phyloP scores from a whole-genome alignment of 2,329 filamentous ascomycete species.

The Aspergillus hortae region DNA sequence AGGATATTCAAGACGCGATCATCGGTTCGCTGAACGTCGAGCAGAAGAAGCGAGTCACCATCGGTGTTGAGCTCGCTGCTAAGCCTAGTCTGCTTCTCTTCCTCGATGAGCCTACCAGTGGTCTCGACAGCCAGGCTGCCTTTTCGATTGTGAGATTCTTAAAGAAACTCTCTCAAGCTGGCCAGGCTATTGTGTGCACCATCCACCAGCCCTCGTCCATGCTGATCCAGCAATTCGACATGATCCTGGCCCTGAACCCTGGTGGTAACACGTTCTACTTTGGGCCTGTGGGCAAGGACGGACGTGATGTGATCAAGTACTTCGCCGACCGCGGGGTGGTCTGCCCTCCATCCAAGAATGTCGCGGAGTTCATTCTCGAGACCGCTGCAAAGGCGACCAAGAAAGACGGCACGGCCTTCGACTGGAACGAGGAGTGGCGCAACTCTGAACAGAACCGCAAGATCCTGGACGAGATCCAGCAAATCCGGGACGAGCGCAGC shows the following conservation, averaged over 20 bases:
- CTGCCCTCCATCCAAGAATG: slow-evolving; percentile 64
- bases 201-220: slow-evolving; percentile 70
- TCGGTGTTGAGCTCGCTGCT: slow-evolving; percentile 69
- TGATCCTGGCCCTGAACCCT: slow-evolving; percentile 66
- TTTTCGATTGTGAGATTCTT: slow-evolving; percentile 66
- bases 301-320: slow-evolving; percentile 62
- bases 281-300: slow-evolving; percentile 66
- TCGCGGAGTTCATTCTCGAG: slow-evolving; percentile 65
- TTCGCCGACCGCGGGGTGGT: slow-evolving; percentile 63
- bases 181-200: slow-evolving; percentile 70
- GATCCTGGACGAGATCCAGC: slow-evolving; percentile 63
- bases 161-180: slow-evolving; percentile 63
- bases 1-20: slow-evolving; percentile 65
- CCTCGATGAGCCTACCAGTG: slow-evolving; percentile 69
- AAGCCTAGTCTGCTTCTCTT: slow-evolving; percentile 66
- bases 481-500: slow-evolving; percentile 57
- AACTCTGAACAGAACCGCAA: slow-evolving; percentile 59
- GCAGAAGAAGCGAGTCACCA: slow-evolving; percentile 68
- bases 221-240: slow-evolving; percentile 69
- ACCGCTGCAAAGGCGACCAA: slow-evolving; percentile 58
- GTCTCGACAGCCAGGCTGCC: slow-evolving; percentile 66
- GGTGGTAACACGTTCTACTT: slow-evolving; percentile 72
- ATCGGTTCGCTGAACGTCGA: slow-evolving; percentile 64
- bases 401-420: slow-evolving; percentile 54
- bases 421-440: slow-evolving; percentile 75